Evolutionary conservation across 352 stramenopile genomes (phyloP).

Genomic region (Phytophthora nicotianae): DNA sequence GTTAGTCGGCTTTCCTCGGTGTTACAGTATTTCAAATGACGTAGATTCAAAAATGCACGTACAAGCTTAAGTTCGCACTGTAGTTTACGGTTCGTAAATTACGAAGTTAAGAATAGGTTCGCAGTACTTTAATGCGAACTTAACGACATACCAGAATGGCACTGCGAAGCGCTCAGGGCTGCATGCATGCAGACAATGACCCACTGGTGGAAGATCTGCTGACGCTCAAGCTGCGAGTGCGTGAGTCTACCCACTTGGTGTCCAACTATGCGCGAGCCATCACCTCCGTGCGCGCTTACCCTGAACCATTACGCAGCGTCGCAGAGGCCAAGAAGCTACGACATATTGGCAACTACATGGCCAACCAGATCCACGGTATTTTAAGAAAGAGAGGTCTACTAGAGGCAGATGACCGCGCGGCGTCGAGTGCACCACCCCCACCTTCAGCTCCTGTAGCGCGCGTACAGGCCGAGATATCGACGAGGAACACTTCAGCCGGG

Average conservation of each 20-base stretch:
- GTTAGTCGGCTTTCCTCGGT: slow-evolving; percentile 9
- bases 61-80: neutral
- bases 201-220: slow-evolving; percentile 75
- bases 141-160: neutral
- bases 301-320: slow-evolving; percentile 46
- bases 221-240: slow-evolving; percentile 52
- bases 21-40: slow-evolving; percentile 4
- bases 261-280: slow-evolving; percentile 77
- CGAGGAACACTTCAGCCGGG: neutral
- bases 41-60: slow-evolving; percentile 20
- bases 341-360: slow-evolving; percentile 87
- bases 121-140: neutral
- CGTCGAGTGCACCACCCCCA: neutral
- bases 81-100: too few relatives aligned
- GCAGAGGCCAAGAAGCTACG: slow-evolving; percentile 67
- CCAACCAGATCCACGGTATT: slow-evolving; percentile 84
- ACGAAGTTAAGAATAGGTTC: neutral
- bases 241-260: slow-evolving; percentile 69
- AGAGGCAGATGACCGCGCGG: neutral
- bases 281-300: slow-evolving; percentile 63
- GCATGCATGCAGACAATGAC: slow-evolving; percentile 66
- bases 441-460: neutral
- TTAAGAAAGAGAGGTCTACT: slow-evolving; percentile 50
- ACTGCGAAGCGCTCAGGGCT: slow-evolving; percentile 46
- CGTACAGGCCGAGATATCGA: slow-evolving; percentile 15